These are phyloP conservation scores for Cytospora mali DNA, from an alignment of 2,329 filamentous ascomycete genomes.

Conservation along the genomic window DNA sequence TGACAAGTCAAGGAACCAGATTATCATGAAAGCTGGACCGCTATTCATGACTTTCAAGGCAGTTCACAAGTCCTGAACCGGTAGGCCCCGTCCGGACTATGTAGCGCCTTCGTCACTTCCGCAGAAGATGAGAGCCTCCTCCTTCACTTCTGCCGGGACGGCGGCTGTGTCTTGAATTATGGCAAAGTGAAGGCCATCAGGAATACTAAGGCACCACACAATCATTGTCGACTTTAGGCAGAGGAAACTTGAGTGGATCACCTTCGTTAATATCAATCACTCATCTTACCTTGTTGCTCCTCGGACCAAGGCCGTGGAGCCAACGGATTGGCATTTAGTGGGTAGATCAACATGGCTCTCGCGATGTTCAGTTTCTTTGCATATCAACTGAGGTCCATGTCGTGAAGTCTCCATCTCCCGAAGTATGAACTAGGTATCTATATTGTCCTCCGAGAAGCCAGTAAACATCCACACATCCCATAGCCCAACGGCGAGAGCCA, in stretches of 20 bases:
- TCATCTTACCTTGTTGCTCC: neutral
- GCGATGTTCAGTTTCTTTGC: neutral
- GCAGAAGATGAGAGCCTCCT: neutral
- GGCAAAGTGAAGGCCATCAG: neutral
- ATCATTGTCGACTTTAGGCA: too few species aligned
- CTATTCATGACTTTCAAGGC: neutral
- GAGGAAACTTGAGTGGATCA: too few species aligned
- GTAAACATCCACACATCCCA: neutral
- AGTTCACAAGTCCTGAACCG: neutral
- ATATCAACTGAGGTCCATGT: neutral
- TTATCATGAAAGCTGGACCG: neutral
- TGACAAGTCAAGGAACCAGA: slow-evolving; percentile 3
- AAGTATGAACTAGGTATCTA: neutral
- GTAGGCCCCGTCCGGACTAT: neutral
- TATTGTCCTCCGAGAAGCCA: neutral
- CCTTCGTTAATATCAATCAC: too few species aligned
- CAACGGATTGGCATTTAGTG: neutral
- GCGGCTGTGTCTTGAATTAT: neutral
- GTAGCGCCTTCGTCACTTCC: neutral
- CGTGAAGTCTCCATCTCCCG: neutral
- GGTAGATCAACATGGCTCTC: neutral
- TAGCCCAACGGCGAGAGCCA: neutral
- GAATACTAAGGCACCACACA: too few species aligned
- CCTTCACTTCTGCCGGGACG: neutral
- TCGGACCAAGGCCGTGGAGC: neutral